Percentiles rank a stretch among this genome's conserved stretches.
Conservation (phyloP, 306 rosid species). For the Echinosophora koreensis region DNA sequence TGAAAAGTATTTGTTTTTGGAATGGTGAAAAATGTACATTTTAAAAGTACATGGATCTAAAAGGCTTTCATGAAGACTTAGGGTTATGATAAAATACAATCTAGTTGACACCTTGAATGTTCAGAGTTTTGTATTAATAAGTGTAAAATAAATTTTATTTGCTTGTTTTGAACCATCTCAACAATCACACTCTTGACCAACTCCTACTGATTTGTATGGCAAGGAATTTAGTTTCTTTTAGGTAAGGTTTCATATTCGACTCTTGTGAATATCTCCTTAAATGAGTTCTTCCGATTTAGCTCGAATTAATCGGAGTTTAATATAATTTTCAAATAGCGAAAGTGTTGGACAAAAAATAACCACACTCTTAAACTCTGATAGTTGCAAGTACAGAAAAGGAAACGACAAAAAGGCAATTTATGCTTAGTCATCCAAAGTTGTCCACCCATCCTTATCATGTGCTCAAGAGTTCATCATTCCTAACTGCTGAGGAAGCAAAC, state of each 20-base stretch:
- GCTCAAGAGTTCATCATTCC: constrained; percentile 19
- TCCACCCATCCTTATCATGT: background rate
- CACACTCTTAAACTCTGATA: background rate
- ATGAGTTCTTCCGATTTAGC: too few relatives aligned
- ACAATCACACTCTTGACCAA: background rate
- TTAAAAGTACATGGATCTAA: too few relatives aligned
- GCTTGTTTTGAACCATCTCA: background rate
- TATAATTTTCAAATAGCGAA: too few relatives aligned
- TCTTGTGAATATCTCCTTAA: too few relatives aligned
- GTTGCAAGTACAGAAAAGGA: background rate
- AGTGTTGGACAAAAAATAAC: background rate
- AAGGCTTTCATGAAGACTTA: too few relatives aligned
- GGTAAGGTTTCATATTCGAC: too few relatives aligned
- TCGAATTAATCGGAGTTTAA: too few relatives aligned
- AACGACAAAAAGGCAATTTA: background rate
- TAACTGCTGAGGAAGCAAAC: background rate
- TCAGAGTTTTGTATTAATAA: background rate
- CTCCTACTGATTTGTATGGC: too few relatives aligned
- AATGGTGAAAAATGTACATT: background rate
- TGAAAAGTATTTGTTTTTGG: background rate
- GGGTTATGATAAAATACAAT: too few relatives aligned
- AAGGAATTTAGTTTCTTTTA: too few relatives aligned
- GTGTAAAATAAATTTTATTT: background rate
- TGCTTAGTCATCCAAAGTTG: background rate
- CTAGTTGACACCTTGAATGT: background rate